phyloP scores from a whole-genome alignment of 2,329 filamentous ascomycete species.

The Blumeriella jaapii region DNA sequence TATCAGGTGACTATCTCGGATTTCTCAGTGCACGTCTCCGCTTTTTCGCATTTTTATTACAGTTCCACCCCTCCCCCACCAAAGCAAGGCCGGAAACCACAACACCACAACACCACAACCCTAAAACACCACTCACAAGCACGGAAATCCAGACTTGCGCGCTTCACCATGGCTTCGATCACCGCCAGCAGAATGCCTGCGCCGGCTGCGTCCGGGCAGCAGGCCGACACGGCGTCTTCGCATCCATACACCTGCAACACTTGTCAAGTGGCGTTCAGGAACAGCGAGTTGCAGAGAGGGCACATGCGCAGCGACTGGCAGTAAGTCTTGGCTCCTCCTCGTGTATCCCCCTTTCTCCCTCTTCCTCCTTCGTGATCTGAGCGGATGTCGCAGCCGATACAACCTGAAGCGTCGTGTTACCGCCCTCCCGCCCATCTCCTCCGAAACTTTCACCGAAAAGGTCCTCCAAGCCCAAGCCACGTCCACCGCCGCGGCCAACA shows the following conservation, averaged over 20 bases:
- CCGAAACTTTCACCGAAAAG: slow-evolving; percentile 91
- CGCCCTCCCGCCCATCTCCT: slow-evolving; percentile 78
- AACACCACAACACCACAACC: too few relatives aligned
- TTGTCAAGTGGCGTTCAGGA: slow-evolving; percentile 92
- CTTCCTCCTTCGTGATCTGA: slow-evolving; percentile 15
- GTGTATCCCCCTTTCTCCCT: too few relatives aligned
- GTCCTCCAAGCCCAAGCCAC: slow-evolving; percentile 82
- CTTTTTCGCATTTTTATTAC: too few relatives aligned
- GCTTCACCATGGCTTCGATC: slow-evolving; percentile 37
- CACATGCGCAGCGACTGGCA: slow-evolving; percentile 99
- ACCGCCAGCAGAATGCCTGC: slow-evolving; percentile 27
- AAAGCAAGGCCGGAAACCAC: too few relatives aligned
- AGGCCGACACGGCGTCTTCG: slow-evolving; percentile 33
- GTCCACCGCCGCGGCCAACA: slow-evolving; percentile 73
- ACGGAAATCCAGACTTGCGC: neutral
- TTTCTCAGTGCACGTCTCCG: too few relatives aligned
- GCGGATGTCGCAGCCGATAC: slow-evolving; percentile 54
- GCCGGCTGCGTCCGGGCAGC: slow-evolving; percentile 4
- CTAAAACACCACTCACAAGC: neutral
- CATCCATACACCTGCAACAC: slow-evolving; percentile 98
- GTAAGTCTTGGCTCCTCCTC: slow-evolving; percentile 42
- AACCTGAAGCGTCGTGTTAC: slow-evolving; percentile 93
- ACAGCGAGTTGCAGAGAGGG: slow-evolving; percentile 80
- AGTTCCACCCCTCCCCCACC: too few relatives aligned
- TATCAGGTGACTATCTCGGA: too few relatives aligned